These are phyloP conservation scores for Castanea crenata DNA, from an alignment of 306 rosid genomes.

Conservation along the genomic window DNA sequence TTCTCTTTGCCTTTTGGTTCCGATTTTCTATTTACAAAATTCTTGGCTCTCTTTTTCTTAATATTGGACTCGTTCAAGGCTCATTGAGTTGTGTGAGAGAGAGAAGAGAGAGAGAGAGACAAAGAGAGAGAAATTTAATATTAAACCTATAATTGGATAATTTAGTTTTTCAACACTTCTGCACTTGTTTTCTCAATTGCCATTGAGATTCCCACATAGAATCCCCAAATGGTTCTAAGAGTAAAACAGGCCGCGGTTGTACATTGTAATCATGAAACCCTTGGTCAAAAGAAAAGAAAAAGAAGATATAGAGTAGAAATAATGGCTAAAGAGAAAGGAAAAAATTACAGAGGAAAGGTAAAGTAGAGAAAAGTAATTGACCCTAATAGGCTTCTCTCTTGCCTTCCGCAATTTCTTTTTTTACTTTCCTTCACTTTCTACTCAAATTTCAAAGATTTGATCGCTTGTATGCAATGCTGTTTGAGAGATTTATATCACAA, in stretches of 20 bases:
- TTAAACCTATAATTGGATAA: slow-evolving; percentile 19
- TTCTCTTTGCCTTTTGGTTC: slow-evolving; percentile 9
- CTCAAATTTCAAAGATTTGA: neutral
- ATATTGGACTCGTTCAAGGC: slow-evolving; percentile 20
- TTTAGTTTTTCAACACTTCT: slow-evolving; percentile 79
- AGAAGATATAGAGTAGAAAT: slow-evolving; percentile 3
- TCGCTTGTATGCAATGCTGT: slow-evolving; percentile 24
- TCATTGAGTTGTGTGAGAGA: slow-evolving; percentile 10
- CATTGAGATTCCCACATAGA: slow-evolving; percentile 39
- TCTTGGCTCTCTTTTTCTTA: neutral
- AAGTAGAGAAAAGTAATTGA: slow-evolving; percentile 32
- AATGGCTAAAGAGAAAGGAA: slow-evolving; percentile 15
- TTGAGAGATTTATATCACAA: slow-evolving; percentile 24
- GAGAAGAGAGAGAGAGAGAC: neutral
- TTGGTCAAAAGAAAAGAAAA: neutral
- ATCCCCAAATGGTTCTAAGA: slow-evolving; percentile 44
- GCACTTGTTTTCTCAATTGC: slow-evolving; percentile 49
- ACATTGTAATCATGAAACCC: slow-evolving; percentile 22
- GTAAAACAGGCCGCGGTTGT: slow-evolving; percentile 69
- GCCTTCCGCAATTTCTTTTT: neutral
- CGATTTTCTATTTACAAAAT: neutral
- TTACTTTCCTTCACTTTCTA: slow-evolving; percentile 13
- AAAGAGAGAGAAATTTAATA: neutral
- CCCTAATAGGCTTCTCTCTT: slow-evolving; percentile 6
- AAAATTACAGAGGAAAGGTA: slow-evolving; percentile 29